phyloP scores from a whole-genome alignment of 768 basidiomycete genomes.

The Nidularia sp. region DNA sequence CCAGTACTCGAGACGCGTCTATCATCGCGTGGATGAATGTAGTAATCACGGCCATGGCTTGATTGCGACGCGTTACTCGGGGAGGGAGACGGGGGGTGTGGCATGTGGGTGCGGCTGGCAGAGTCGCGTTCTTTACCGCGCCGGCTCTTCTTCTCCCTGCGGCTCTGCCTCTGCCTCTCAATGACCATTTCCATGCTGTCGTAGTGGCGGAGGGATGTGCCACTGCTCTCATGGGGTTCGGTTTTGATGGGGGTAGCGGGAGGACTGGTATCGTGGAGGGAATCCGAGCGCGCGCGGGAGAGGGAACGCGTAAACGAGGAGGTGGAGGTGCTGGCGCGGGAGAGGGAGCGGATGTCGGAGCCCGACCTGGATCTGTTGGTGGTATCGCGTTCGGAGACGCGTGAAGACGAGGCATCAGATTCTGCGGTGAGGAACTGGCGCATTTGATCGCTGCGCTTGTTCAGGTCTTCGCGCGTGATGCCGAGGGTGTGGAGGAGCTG shows the following conservation, averaged over 20 bases:
- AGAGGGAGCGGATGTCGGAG: conserved; percentile 4
- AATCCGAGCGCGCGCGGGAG: conserved; percentile 43
- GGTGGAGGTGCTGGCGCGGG: conserved; percentile 9
- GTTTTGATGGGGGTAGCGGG: conserved; percentile 62
- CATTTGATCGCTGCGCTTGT: conserved; percentile 74
- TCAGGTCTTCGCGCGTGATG: conserved; percentile 73
- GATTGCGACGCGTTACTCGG: conserved; percentile 46
- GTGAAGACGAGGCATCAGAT: conserved; percentile 34
- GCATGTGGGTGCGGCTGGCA: conserved; percentile 21
- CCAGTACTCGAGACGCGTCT: conserved; percentile 28
- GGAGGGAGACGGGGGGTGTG: conserved; percentile 45
- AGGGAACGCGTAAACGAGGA: conserved; percentile 36
- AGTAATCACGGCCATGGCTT: conserved; percentile 40
- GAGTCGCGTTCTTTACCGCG: conserved; percentile 45
- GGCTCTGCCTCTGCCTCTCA: conserved; percentile 63
- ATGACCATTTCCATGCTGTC: conserved; percentile 78
- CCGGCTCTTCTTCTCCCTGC: conserved; percentile 46
- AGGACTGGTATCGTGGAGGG: conserved; percentile 50
- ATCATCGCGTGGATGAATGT: conserved; percentile 56
- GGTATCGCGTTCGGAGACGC: conserved; percentile 34
- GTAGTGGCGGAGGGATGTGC: conserved; percentile 50
- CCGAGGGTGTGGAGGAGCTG: conserved; percentile 68
- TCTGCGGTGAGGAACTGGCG: conserved; percentile 69
- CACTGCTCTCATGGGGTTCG: conserved; percentile 48
- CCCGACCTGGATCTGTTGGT: conserved; percentile 21